Conservation (phyloP, 2,329 filamentous ascomycete species). For the Colletotrichum sp. region DNA sequence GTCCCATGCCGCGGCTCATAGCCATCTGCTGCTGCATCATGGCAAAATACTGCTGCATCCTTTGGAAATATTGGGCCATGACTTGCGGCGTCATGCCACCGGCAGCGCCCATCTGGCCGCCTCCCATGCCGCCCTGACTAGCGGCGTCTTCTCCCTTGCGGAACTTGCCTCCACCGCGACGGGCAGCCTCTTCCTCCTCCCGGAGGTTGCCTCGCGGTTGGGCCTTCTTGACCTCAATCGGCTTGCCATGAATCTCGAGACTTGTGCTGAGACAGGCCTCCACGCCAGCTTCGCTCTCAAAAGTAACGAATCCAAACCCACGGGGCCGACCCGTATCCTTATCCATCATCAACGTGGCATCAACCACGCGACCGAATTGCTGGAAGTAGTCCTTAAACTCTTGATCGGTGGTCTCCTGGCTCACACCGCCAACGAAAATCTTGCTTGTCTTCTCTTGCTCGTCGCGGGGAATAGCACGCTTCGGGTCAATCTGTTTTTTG, state of each 20-base stretch:
- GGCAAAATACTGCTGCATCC: slow-evolving; percentile 96
- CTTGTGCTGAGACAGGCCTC: slow-evolving; percentile 86
- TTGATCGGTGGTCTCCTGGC: slow-evolving; percentile 93
- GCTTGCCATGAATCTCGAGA: slow-evolving; percentile 92
- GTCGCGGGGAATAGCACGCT: slow-evolving; percentile 94
- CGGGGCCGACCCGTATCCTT: slow-evolving; percentile 97
- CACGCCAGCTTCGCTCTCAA: slow-evolving; percentile 93
- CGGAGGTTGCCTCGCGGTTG: slow-evolving; percentile 94
- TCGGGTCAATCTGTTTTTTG: slow-evolving; percentile 83
- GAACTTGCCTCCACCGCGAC: slow-evolving; percentile 62
- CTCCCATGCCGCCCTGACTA: slow-evolving; percentile 37
- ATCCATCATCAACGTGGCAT: slow-evolving; percentile 99
- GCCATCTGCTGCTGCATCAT: slow-evolving; percentile 95
- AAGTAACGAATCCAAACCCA: slow-evolving; percentile 97
- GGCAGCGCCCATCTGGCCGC: slow-evolving; percentile 46
- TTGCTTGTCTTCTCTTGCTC: slow-evolving; percentile 99
- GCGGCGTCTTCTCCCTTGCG: slow-evolving; percentile 57
- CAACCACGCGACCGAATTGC: slow-evolving; percentile 93
- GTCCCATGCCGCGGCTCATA: slow-evolving; percentile 74
- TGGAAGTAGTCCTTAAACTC: slow-evolving; percentile 98
- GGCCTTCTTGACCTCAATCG: slow-evolving; percentile 97
- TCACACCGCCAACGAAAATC: slow-evolving; percentile 97
- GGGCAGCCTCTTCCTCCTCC: slow-evolving; percentile 80
- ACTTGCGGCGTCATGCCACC: slow-evolving; percentile 89
- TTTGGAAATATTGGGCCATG: slow-evolving; percentile 98